These are phyloP conservation scores for Neolentinus lepideus DNA, from an alignment of 1,284 basidiomycete species.

Conservation along the genomic window DNA sequence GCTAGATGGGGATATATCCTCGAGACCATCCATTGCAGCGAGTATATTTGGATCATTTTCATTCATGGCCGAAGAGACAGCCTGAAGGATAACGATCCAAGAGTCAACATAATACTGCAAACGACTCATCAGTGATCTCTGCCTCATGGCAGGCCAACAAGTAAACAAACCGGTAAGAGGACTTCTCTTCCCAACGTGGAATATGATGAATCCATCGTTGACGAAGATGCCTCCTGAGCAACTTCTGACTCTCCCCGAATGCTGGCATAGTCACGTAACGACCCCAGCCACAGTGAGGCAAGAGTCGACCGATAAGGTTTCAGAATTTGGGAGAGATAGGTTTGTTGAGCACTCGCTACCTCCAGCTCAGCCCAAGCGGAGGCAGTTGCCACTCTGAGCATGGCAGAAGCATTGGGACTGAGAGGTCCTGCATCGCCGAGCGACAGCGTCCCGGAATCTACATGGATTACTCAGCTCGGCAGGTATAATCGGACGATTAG, in stretches of 20 bases:
- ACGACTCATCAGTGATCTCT: conserved; percentile 5
- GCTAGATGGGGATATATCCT: conserved; percentile 21
- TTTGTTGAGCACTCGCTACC: conserved; percentile 68
- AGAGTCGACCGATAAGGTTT: conserved; percentile 75
- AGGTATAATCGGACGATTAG: conserved; percentile 7
- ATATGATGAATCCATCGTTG: conserved; percentile 76
- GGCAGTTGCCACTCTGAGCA: conserved; percentile 90
- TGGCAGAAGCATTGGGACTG: conserved; percentile 90
- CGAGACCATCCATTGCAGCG: conserved; percentile 78
- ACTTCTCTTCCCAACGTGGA: conserved; percentile 88
- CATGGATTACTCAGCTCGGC: neutral
- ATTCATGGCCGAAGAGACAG: conserved; percentile 79
- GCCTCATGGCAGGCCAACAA: neutral
- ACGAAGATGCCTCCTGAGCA: conserved; percentile 59
- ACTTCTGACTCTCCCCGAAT: conserved; percentile 87
- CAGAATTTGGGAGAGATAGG: conserved; percentile 79
- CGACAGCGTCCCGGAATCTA: conserved; percentile 78
- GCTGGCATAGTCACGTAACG: conserved; percentile 87
- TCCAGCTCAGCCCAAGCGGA: conserved; percentile 96
- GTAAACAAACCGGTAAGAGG: conserved; percentile 68
- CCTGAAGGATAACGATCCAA: conserved; percentile 84
- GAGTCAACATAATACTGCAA: conserved; percentile 81
- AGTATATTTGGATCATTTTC: conserved; percentile 62
- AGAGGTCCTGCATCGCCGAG: conserved; percentile 86
- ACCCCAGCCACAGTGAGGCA: conserved; percentile 83